phyloP scores from a whole-genome alignment of 176 grass and related monocot species.

The Alopecurus myosuroides region DNA sequence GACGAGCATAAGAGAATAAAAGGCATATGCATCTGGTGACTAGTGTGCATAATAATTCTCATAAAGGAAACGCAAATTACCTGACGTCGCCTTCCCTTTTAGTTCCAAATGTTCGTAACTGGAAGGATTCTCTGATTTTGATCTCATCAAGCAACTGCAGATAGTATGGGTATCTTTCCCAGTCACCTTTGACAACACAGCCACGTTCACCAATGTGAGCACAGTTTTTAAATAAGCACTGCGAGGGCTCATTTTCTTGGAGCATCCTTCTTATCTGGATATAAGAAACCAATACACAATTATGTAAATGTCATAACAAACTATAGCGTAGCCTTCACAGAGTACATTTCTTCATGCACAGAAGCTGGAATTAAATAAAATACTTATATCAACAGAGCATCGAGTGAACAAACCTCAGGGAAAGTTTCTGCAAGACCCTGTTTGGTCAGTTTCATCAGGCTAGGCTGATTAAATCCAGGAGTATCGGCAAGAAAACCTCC shows the following conservation, averaged over 20 bases:
- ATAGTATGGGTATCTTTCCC: slow-evolving; percentile 98
- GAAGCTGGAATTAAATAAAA: background rate
- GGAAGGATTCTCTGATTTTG: slow-evolving; percentile 90
- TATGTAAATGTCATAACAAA: slow-evolving; percentile 12
- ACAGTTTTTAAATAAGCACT: slow-evolving; percentile 86
- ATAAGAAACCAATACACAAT: background rate
- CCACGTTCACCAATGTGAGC: slow-evolving; percentile 88
- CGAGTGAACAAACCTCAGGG: slow-evolving; percentile 56
- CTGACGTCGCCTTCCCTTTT: slow-evolving; percentile 89
- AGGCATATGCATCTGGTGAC: background rate
- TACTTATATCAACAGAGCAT: background rate
- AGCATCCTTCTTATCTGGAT: slow-evolving; percentile 76
- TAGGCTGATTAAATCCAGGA: slow-evolving; percentile 96
- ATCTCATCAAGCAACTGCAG: slow-evolving; percentile 97
- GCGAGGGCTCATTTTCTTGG: slow-evolving; percentile 51
- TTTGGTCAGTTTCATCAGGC: slow-evolving; percentile 90
- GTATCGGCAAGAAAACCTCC: slow-evolving; percentile 95
- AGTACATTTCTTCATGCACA: background rate
- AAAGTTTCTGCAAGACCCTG: slow-evolving; percentile 70
- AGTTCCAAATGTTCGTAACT: slow-evolving; percentile 88
- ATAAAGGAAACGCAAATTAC: slow-evolving; percentile 24
- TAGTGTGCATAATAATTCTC: background rate
- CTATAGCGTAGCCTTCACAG: background rate
- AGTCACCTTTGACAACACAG: slow-evolving; percentile 78
- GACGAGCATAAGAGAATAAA: background rate